Percentiles rank a stretch among this genome's conserved stretches.
phyloP scores from a whole-genome alignment of 495 filamentous ascomycete species.

The Hyaloscypha bicolor region DNA sequence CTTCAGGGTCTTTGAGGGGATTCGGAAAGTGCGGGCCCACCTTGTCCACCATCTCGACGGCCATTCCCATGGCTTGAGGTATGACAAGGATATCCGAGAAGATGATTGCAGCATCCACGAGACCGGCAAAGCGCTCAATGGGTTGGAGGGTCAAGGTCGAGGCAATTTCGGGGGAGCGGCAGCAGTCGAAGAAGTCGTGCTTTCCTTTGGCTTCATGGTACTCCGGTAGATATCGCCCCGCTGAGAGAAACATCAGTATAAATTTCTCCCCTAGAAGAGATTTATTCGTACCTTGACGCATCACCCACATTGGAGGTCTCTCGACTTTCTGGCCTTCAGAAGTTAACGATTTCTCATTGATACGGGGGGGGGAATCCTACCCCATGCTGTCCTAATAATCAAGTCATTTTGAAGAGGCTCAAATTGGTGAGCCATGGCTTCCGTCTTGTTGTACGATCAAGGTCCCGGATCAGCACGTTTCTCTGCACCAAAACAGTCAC shows the following conservation, averaged over 20 bases:
- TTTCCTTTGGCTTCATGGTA: constrained; percentile 91
- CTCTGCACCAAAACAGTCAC: background rate
- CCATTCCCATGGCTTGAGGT: constrained; percentile 96
- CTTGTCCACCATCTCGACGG: constrained; percentile 94
- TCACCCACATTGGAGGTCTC: constrained; percentile 94
- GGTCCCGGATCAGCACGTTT: background rate
- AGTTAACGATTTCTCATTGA: constrained; percentile 3
- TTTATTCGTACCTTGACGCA: constrained; percentile 80
- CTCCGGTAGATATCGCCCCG: constrained; percentile 95
- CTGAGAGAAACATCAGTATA: constrained; percentile 46
- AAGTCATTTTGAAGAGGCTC: constrained; percentile 87
- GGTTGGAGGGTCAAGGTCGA: constrained; percentile 92
- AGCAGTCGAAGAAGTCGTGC: constrained; percentile 96
- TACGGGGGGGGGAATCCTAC: constrained; percentile 47
- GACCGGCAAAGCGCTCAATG: constrained; percentile 83
- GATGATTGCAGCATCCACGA: constrained; percentile 97
- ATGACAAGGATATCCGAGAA: constrained; percentile 99
- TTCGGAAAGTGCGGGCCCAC: constrained; percentile 93
- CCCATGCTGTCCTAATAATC: constrained; percentile 83
- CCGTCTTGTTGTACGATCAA: background rate
- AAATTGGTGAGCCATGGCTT: constrained; percentile 64
- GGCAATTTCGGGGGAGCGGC: constrained; percentile 87
- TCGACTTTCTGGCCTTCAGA: constrained; percentile 81
- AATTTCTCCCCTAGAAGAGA: constrained; percentile 4
- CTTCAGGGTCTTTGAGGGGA: constrained; percentile 74